Base-by-base conservation (phyloP, 805 yeast species). In the Myxozyma mucilagina region DNA sequence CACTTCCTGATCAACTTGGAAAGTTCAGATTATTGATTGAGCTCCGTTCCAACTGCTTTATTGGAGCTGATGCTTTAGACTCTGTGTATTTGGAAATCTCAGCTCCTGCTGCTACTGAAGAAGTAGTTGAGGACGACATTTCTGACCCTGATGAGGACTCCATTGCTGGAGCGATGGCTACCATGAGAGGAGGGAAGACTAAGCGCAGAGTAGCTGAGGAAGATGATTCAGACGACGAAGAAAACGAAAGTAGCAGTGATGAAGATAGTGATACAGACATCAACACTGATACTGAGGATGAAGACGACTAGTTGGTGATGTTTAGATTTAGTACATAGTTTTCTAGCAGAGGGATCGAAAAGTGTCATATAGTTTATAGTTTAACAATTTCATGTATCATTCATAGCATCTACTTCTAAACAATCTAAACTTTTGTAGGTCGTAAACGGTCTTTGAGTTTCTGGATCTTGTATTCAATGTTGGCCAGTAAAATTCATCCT, bases 1-100 rank as follows among this genome's bases (percentile, higher is more conserved):
- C 96, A 48, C 84, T 96, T 14, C 97, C 98, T n/a, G 81, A 80
- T 18, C 80, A 80, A 58, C 76, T 77, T 16, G 96, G 96, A 47
- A 78, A 76, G 45, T 83, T 76, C 70, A 85, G 83, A 66, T 89
- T 89, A 79, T 82, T 91, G 75, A 77, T 92, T 16, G 75, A 85
- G 29, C 73, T 93, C 70, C 84, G 85, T 70, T 86, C 88, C 57
- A 81, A 88, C 56, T 85, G 88, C 48, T 92, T 90, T 73, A 90
- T 89, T 72, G 96, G 97, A 5, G 75, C 83, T 18, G 97, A 93
- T 72, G 72, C 90, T 29, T 90, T 87, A 66, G 81, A 86, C 63
- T 87, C 92, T 9, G 74, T 90, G 51, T 76, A 77, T 29, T 81
- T 92, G 86, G 78, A 81, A n/a, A 96, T 92, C 39, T 20, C 54